These are phyloP conservation scores for Ophiocordyceps camponoti-saundersi DNA, from an alignment of 2,329 filamentous ascomycete genomes.

Conservation along the genomic window DNA sequence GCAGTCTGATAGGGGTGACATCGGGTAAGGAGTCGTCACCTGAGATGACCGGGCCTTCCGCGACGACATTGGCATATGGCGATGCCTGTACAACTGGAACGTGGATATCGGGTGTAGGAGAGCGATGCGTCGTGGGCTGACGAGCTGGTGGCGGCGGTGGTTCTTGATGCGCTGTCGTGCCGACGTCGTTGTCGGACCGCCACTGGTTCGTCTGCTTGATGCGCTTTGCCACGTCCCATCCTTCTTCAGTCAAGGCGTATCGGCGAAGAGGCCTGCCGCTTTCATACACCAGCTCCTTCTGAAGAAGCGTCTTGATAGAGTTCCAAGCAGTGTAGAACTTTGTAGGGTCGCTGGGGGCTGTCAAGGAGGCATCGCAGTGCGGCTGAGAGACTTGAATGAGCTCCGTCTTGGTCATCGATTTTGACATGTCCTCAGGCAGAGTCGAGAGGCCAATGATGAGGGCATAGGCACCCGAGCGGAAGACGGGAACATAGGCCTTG, in stretches of 20 bases:
- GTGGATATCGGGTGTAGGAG: not conserved
- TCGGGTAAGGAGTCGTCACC: constrained; percentile 19
- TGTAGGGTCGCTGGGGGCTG: constrained; percentile 45
- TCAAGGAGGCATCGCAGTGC: constrained; percentile 59
- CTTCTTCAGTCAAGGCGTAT: constrained; percentile 60
- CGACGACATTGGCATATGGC: constrained; percentile 21
- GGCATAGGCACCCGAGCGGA: constrained; percentile 61
- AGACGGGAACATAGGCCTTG: constrained; percentile 54
- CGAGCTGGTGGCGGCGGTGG: not conserved
- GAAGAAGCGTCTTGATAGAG: constrained; percentile 59
- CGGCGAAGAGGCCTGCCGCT: constrained; percentile 49
- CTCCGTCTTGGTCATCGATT: constrained; percentile 48
- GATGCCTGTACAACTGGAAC: constrained; percentile 2
- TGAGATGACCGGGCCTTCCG: constrained; percentile 16
- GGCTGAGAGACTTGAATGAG: constrained; percentile 54
- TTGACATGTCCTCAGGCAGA: constrained; percentile 31
- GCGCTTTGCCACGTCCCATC: constrained; percentile 55
- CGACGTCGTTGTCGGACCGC: constrained; percentile 9
- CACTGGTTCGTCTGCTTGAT: constrained; percentile 37
- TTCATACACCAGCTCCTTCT: constrained; percentile 59
- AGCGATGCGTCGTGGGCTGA: not conserved
- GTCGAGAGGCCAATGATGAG: constrained; percentile 50
- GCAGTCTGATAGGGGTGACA: constrained; percentile 43
- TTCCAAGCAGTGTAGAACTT: constrained; percentile 70
- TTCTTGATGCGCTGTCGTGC: not conserved